Percentiles rank a stretch among this genome's conserved stretches.
These are phyloP conservation scores for Onygenales sp. DNA, from an alignment of 2,329 filamentous ascomycete genomes.

Conservation along the genomic window DNA sequence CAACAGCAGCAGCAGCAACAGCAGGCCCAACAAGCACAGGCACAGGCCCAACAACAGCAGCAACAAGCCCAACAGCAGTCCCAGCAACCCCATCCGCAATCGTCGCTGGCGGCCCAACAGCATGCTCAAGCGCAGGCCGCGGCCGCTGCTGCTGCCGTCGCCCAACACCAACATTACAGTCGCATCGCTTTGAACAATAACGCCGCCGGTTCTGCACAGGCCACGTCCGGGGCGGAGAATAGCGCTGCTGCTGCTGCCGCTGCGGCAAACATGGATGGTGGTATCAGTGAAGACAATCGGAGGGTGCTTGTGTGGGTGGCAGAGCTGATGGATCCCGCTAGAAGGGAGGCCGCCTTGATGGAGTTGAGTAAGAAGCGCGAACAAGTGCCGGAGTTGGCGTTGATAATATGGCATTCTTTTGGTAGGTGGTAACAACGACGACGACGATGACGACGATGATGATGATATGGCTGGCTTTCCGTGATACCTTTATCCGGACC, in stretches of 20 bases:
- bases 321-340: conserved; percentile 77
- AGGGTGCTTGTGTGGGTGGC: conserved; percentile 89
- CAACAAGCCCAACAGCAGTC: conserved; percentile 20
- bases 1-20: conserved; percentile 33
- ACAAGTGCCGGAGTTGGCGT: conserved; percentile 88
- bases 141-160: conserved; percentile 29
- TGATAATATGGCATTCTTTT: conserved; percentile 98
- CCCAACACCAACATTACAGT: conserved; percentile 54
- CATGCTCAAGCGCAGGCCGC: conserved; percentile 42
- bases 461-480: not conserved
- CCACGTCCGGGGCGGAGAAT: conserved; percentile 14
- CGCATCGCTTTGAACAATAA: conserved; percentile 61
- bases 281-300: conserved; percentile 79
- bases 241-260: conserved; percentile 27
- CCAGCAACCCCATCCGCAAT: conserved; percentile 27
- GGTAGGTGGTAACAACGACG: conserved; percentile 49
- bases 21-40: conserved; percentile 32
- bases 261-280: conserved; percentile 49
- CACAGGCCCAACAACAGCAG: conserved; percentile 32
- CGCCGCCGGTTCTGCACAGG: conserved; percentile 23
- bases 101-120: conserved; percentile 18
- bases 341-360: conserved; percentile 80
- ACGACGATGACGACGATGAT: not conserved
- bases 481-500: not conserved
- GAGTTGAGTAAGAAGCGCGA: conserved; percentile 98